A percentile compares a stretch with the other conserved stretches of the same genome.
phyloP scores from a whole-genome alignment of 1,139 yeast genomes.

The Suhomyces guaymorum region DNA sequence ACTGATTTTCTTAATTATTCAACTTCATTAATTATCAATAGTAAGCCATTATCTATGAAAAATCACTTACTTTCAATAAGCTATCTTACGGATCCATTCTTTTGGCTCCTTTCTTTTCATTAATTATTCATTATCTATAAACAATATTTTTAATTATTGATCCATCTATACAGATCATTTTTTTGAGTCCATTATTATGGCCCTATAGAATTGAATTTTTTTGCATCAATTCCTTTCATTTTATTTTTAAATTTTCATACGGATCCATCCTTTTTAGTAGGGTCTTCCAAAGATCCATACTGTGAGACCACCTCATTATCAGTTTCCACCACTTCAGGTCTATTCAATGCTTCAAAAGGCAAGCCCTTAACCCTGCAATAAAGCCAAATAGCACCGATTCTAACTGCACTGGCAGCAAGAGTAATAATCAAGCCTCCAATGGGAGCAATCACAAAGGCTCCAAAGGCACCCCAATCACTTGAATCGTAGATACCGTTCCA shows the following conservation, averaged over 20 bases:
- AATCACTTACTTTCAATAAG: too few relatives aligned
- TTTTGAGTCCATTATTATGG: too few relatives aligned
- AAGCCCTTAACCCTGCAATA: slow-evolving; percentile 40
- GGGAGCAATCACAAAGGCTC: slow-evolving; percentile 92
- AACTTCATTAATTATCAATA: too few relatives aligned
- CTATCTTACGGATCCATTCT: too few relatives aligned
- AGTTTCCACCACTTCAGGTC: slow-evolving; percentile 30
- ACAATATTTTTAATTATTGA: too few relatives aligned
- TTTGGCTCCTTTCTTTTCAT: too few relatives aligned
- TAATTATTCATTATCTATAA: too few relatives aligned
- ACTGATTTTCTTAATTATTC: too few relatives aligned
- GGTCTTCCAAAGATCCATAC: slow-evolving; percentile 17
- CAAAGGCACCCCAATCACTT: slow-evolving; percentile 92
- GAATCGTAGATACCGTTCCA: slow-evolving; percentile 77
- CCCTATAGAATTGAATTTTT: too few relatives aligned
- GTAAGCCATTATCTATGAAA: too few relatives aligned
- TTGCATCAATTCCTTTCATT: background rate
- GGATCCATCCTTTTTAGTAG: slow-evolving; percentile 8
- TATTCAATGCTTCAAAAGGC: slow-evolving; percentile 60
- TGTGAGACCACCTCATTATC: slow-evolving; percentile 13
- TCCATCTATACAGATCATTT: too few relatives aligned
- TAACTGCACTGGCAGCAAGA: slow-evolving; percentile 48
- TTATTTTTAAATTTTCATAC: background rate
- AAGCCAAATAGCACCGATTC: slow-evolving; percentile 44
- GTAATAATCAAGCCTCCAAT: slow-evolving; percentile 72